Base-by-base conservation (phyloP, 371 early-diverging fungal species). In the Rhizomucor pusillus region DNA sequence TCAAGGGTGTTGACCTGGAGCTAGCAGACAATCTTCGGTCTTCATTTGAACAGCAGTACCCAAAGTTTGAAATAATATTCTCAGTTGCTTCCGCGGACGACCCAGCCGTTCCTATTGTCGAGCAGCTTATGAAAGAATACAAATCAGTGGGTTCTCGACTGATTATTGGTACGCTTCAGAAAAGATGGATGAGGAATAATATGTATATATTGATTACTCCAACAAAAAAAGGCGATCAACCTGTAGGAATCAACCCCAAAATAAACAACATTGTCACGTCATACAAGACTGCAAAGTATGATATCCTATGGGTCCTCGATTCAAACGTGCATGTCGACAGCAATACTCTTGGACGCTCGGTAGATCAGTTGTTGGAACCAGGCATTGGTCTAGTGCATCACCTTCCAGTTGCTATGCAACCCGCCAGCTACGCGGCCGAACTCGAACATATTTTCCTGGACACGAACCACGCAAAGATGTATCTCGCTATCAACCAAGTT, bases 381-480 rank as follows among this genome's bases (percentile, higher is more conserved):
- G 79, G 81, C 13, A 87, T 95, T 24, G 98, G 96, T 2, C 80
- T 97, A 5, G 91, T 97, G 12, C 98, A 97, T 70, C 98, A 98
- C 62, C 63, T 94, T 13, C 91, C 93, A 0, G 80, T 90, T 49
- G 94, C 91, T 39, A 79, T 86, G 33, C 65, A 79, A 14, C 87
- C 94, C 9, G 60, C 71, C 16, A 81, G 81, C 20, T 82, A 90
- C 56, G 94, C 94, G 16, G 86, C 95, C 1, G 74, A 86, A 62
- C 77, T 98, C 14, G 98, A 98, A 57, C 77, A 81, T 51, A 75
- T 87, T 12, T 97, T 93, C 71, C 66, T 98, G 49, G 85, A 90
- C 62, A 88, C 93, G 14, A 86, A 87, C 48, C 98, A 98, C 63
- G 95, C 94, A 36, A 91, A 92, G 59, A 90, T 94, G 90, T 98